Conservation (phyloP, 352 stramenopile genomes). For the Phytophthora agathidicida region DNA sequence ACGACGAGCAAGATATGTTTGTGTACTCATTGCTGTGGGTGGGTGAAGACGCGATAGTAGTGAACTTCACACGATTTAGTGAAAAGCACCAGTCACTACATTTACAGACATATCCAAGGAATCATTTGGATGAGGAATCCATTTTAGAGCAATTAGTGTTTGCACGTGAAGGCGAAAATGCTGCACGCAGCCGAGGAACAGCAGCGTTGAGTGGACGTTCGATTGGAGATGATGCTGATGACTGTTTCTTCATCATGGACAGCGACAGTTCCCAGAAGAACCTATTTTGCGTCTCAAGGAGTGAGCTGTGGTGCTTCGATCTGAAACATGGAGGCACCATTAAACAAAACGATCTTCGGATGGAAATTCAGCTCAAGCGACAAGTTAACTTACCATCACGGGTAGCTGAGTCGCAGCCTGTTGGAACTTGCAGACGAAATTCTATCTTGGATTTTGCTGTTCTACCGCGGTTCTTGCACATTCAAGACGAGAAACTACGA, state of each 20-base stretch:
- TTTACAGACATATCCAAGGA: conserved; percentile 71
- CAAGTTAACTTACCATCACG: conserved; percentile 54
- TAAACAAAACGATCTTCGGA: conserved; percentile 43
- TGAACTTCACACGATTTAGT: conserved; percentile 60
- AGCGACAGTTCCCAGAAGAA: conserved; percentile 51
- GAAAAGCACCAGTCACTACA: conserved; percentile 65
- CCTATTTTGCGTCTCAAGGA: conserved; percentile 64
- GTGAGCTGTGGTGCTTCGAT: conserved; percentile 65
- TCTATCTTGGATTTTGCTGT: conserved; percentile 54
- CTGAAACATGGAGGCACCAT: conserved; percentile 49
- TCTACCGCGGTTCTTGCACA: conserved; percentile 60
- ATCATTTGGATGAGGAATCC: conserved; percentile 78
- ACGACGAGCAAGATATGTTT: conserved; percentile 79
- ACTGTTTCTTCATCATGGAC: conserved; percentile 66
- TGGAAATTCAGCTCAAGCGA: conserved; percentile 49
- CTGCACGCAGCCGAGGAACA: conserved; percentile 12
- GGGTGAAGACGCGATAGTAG: conserved; percentile 66
- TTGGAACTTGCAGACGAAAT: conserved; percentile 16
- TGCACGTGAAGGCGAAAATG: conserved; percentile 30
- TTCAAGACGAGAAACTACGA: conserved; percentile 47
- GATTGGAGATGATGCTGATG: conserved; percentile 20
- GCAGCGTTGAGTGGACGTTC: conserved; percentile 3
- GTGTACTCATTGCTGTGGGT: conserved; percentile 75
- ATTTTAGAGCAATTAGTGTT: conserved; percentile 58
- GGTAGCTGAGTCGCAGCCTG: conserved; percentile 22